phyloP scores from a whole-genome alignment of 108 stramenopile species.

The Cyclostephanos invisitatus region DNA sequence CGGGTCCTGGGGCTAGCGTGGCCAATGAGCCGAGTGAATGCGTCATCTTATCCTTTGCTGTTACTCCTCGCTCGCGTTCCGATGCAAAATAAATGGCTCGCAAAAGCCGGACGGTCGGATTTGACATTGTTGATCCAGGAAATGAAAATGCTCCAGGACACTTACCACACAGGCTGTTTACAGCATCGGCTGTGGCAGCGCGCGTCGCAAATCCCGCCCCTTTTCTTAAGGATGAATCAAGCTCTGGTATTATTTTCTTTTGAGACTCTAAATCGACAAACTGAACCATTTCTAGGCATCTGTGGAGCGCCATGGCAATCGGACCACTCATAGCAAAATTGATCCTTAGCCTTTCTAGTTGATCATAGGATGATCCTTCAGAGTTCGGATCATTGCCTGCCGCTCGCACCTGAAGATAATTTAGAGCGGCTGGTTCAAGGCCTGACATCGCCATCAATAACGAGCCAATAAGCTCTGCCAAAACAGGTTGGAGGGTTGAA shows the following conservation, averaged over 20 bases:
- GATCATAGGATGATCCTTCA: slow-evolving; percentile 61
- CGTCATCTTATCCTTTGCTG: slow-evolving; percentile 72
- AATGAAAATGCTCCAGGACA: slow-evolving; percentile 74
- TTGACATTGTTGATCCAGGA: slow-evolving; percentile 53
- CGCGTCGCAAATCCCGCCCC: slow-evolving; percentile 81
- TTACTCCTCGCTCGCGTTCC: slow-evolving; percentile 73
- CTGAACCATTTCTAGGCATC: slow-evolving; percentile 72
- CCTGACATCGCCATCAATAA: slow-evolving; percentile 78
- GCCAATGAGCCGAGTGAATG: slow-evolving; percentile 75
- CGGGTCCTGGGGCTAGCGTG: slow-evolving; percentile 63
- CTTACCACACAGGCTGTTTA: slow-evolving; percentile 59
- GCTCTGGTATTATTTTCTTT: slow-evolving; percentile 62
- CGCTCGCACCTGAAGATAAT: slow-evolving; percentile 77
- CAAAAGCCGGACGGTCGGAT: slow-evolving; percentile 75
- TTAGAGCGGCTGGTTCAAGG: slow-evolving; percentile 83
- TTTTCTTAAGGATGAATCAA: slow-evolving; percentile 36
- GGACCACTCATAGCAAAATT: slow-evolving; percentile 77
- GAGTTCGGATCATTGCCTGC: slow-evolving; percentile 50
- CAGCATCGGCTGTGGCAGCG: slow-evolving; percentile 79
- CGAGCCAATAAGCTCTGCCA: slow-evolving; percentile 73
- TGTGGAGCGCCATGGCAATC: slow-evolving; percentile 68
- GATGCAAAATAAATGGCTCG: slow-evolving; percentile 80
- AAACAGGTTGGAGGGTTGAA: slow-evolving; percentile 67
- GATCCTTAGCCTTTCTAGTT: slow-evolving; percentile 68
- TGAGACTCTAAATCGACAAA: slow-evolving; percentile 52